A percentile compares a stretch with the other conserved stretches of the same genome.
phyloP scores from a whole-genome alignment of 2,329 filamentous ascomycete species.

The Fusarium palustre region DNA sequence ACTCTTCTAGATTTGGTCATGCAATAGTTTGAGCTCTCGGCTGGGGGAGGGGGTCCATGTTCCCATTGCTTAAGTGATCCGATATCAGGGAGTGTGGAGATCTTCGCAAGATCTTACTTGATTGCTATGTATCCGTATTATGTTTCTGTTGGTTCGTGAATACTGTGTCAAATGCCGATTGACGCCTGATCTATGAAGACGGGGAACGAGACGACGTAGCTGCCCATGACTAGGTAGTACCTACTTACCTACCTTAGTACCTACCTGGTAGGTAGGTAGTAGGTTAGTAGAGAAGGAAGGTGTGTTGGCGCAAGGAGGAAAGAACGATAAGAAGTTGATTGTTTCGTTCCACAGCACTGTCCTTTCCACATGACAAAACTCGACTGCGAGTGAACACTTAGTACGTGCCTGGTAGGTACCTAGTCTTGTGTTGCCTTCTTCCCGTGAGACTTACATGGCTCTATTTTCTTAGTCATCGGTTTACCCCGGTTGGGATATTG shows the following conservation, averaged over 20 bases:
- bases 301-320: neutral
- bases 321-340: neutral
- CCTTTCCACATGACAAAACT: slow-evolving; percentile 20
- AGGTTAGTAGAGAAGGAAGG: neutral
- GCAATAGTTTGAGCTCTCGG: neutral
- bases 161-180: neutral
- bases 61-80: neutral
- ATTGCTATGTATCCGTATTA: neutral
- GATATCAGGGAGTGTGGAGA: slow-evolving; percentile 15
- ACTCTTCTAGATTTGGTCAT: slow-evolving; percentile 11
- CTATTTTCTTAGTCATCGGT: slow-evolving; percentile 1
- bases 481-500: neutral
- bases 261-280: too few relatives aligned
- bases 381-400: neutral
- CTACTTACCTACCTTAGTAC: too few relatives aligned
- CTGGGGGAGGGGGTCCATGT: neutral
- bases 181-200: neutral
- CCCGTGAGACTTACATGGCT: slow-evolving; percentile 20
- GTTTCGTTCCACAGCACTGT: neutral
- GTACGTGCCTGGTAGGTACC: too few relatives aligned
- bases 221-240: neutral
- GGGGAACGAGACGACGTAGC: neutral
- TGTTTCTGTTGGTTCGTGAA: slow-evolving; percentile 21
- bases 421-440: slow-evolving; percentile 18
- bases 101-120: slow-evolving; percentile 12